Percentiles rank a stretch among this genome's conserved stretches.
These are phyloP conservation scores for Microcos paniculata DNA, from an alignment of 345 rosid genomes.

Conservation along the genomic window DNA sequence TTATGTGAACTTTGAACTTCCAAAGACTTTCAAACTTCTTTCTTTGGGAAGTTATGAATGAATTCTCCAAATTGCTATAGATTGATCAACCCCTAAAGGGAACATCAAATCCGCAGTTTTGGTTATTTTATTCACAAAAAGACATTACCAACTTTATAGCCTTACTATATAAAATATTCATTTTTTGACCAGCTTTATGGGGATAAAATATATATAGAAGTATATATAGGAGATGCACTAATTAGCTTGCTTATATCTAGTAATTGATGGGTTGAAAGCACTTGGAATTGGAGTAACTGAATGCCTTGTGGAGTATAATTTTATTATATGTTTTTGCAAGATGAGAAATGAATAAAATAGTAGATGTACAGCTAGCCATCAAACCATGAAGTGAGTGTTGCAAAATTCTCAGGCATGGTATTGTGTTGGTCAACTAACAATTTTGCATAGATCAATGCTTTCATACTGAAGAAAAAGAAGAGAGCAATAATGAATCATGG, in stretches of 20 bases:
- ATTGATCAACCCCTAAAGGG: constrained; percentile 15
- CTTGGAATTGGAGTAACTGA: no score
- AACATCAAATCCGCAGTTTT: background rate
- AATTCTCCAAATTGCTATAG: background rate
- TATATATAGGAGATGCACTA: background rate
- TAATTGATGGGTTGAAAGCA: no score
- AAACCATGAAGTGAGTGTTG: background rate
- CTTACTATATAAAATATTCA: background rate
- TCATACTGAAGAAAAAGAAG: no score
- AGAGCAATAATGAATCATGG: background rate
- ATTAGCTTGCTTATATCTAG: background rate
- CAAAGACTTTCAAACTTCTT: constrained; percentile 25
- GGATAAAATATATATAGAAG: background rate
- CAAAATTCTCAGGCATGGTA: background rate
- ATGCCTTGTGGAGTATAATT: background rate
- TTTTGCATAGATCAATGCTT: no score
- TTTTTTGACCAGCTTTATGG: constrained; percentile 22
- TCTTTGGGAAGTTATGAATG: constrained; percentile 12
- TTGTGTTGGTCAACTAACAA: no score
- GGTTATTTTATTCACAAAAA: background rate
- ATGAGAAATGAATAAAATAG: no score
- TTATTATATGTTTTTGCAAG: background rate
- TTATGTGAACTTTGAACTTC: constrained; percentile 24
- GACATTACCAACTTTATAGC: background rate
- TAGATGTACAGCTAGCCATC: no score